Conservation (phyloP, 805 yeast genomes). For the Komagataella kurtzmanii region DNA sequence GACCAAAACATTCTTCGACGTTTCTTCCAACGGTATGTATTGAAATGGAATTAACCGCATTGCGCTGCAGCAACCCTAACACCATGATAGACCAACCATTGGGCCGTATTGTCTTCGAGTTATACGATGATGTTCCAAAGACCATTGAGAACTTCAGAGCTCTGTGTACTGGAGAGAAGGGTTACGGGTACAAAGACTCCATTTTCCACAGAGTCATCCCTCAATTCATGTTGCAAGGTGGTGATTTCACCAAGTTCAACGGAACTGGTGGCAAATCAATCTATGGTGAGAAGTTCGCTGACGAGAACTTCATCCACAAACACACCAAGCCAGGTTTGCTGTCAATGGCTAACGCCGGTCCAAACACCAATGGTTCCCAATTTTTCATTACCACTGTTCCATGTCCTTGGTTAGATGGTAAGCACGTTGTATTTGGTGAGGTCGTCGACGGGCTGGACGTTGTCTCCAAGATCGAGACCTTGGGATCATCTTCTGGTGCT, state of each 20-base stretch:
- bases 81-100: conserved; percentile 15
- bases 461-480: conserved; percentile 71
- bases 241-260: conserved; percentile 67
- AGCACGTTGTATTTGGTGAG: conserved; percentile 93
- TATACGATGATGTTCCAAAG: conserved; percentile 88
- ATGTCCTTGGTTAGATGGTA: conserved; percentile 84
- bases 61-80: conserved; percentile 22
- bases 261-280: conserved; percentile 90
- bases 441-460: conserved; percentile 74
- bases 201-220: conserved; percentile 95
- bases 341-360: conserved; percentile 98
- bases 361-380: conserved; percentile 96
- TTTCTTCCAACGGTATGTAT: conserved; percentile 23
- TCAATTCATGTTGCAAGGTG: conserved; percentile 93
- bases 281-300: conserved; percentile 67
- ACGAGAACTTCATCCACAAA: conserved; percentile 60
- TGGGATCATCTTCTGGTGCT: conserved; percentile 36
- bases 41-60: conserved; percentile 2
- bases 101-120: conserved; percentile 65
- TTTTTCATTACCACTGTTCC: conserved; percentile 89
- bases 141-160: conserved; percentile 96
- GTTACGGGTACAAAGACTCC: conserved; percentile 76
- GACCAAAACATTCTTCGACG: conserved; percentile 28
- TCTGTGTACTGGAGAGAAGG: conserved; percentile 80
- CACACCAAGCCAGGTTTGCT: conserved; percentile 72